Evolutionary conservation across 2,329 filamentous ascomycete species (phyloP).

Genomic region (Colletotrichum musae): DNA sequence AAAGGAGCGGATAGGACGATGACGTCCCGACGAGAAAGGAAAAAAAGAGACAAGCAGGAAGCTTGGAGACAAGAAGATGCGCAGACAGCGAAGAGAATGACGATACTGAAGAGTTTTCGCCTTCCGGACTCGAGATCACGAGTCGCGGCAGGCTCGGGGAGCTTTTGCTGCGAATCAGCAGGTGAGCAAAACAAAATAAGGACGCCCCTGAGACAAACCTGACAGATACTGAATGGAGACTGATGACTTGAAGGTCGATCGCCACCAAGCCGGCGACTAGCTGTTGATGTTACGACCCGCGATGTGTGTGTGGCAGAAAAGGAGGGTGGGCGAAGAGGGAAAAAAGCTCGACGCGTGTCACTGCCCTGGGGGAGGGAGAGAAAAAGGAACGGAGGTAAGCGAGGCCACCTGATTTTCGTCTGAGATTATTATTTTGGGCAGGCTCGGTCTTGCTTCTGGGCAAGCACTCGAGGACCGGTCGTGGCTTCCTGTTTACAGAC

Average conservation of each 20-base stretch:
- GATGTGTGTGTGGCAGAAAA: background rate
- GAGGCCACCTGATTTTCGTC: constrained; percentile 15
- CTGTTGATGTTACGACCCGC: constrained; percentile 7
- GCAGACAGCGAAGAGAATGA: background rate
- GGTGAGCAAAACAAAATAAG: background rate
- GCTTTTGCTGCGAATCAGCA: background rate
- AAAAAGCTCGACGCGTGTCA: constrained; percentile 18
- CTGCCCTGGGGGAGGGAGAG: background rate
- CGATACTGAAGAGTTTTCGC: background rate
- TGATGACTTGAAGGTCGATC: background rate
- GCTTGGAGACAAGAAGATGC: background rate
- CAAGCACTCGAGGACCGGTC: constrained; percentile 21
- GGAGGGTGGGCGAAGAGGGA: background rate
- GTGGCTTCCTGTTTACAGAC: constrained; percentile 37
- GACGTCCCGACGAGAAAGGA: background rate
- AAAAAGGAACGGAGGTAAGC: constrained; percentile 2
- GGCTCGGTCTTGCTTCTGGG: constrained; percentile 30
- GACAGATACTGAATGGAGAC: background rate
- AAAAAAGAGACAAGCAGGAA: background rate
- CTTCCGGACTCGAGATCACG: background rate
- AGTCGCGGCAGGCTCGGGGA: background rate
- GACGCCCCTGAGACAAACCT: background rate
- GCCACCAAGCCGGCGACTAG: constrained; percentile 15
- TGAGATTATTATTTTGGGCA: constrained; percentile 17
- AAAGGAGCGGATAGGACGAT: constrained; percentile 20